phyloP scores from a whole-genome alignment of 208 protist genomes.

The Kentomonas sorsogonicus region DNA sequence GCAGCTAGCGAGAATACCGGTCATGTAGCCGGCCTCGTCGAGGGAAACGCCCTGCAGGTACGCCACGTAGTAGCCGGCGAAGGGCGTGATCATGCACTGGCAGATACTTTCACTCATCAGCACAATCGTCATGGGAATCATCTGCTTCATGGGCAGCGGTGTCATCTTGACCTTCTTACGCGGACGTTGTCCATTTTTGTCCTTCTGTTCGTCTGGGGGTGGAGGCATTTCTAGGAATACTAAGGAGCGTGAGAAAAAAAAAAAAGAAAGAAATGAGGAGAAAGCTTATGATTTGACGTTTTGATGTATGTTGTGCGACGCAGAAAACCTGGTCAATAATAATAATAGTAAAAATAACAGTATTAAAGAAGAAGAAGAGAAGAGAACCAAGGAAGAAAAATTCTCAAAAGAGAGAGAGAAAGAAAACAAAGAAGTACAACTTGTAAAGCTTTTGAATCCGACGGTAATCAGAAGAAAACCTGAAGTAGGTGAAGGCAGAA shows the following conservation, averaged over 20 bases:
- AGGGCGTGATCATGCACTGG: conserved; percentile 31
- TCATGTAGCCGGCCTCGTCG: conserved; percentile 30
- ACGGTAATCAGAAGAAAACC: too few species aligned
- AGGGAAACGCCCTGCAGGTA: conserved; percentile 16
- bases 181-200: conserved; percentile 5
- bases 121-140: conserved; percentile 29
- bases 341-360: too few species aligned
- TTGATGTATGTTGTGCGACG: too few species aligned
- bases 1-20: conserved; percentile 29
- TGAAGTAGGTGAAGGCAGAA: too few species aligned
- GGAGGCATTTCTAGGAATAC: neutral
- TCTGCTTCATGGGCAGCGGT: conserved; percentile 22
- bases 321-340: too few species aligned
- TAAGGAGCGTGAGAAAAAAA: neutral
- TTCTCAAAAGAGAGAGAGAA: too few species aligned
- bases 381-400: too few species aligned
- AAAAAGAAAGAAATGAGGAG: neutral
- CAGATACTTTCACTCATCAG: conserved; percentile 32
- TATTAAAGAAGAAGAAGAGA: too few species aligned
- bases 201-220: neutral
- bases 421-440: too few species aligned
- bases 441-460: too few species aligned
- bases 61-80: conserved; percentile 25
- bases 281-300: too few species aligned
- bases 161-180: conserved; percentile 13